Evolutionary conservation across 2,329 filamentous ascomycete genomes (phyloP), one percentile per base, ranked within the genome.

Genomic region (Cryphonectria nitschkei): DNA sequence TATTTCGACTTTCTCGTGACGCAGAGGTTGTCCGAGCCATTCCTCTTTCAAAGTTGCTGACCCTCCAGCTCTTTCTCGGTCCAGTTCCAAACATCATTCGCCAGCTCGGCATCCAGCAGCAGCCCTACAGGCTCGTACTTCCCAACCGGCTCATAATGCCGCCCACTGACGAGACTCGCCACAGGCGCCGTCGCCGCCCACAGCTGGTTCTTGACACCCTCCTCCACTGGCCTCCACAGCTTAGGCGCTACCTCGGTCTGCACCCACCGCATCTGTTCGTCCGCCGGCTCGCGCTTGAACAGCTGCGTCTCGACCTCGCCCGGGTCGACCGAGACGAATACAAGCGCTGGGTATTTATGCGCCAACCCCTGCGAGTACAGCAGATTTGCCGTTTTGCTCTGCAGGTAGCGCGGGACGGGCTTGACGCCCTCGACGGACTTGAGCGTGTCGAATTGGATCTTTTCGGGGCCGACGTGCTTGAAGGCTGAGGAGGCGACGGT

Each of bases 21-120:
- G 22, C 46, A n/a, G 19, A 52, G 19, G 22, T 52, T 7, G 1
- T n/a, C 9, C n/a, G 9, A 52, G 46, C 1, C 34, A 34, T 26
- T 39, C 37, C 11, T 11, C 8, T 13, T 8, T 67, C 67, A 72
- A 32, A 70, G 22, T 26, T 56, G 43, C n/a, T 72, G 68, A 6
- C 63, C 70, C 60, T 62, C 41, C 14, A 80, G 67, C 72, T 81
- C 79, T 46, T 76, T 75, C 69, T 78, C 79, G 1, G 79, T 81
- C 80, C 80, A 81, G 19, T 79, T 77, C 80, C 80, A 81, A 63
- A 81, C 54, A 67, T 75, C 75, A 70, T 76, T 76, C 2, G 76
- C 75, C 39, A 80, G 61, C 19, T 74, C 76, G 41, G 78, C 75
- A 43, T 79, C 73, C 19, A 58, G 29, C 54, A 58, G 19, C 1